A percentile compares a stretch with the other conserved stretches of the same genome.
Conservation (phyloP, 2,329 filamentous ascomycete species). For the Atkinsonella texensis region DNA sequence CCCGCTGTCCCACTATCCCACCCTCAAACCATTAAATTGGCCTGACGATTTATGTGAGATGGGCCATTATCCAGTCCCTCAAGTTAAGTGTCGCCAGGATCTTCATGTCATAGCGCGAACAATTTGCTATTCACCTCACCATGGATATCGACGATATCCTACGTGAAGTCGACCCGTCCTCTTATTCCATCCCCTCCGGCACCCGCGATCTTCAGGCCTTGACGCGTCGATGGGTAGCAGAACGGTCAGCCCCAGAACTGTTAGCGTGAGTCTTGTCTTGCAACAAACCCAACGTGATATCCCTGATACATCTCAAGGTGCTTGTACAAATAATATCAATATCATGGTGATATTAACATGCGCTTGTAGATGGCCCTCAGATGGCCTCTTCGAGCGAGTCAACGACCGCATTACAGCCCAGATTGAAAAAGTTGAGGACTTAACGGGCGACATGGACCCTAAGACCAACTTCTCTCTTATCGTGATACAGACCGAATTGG, state of each 20-base stretch:
- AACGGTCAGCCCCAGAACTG: conserved; percentile 82
- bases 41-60: background rate
- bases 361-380: conserved; percentile 46
- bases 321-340: too few relatives aligned
- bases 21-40: too few relatives aligned
- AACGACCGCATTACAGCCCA: conserved; percentile 59
- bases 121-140: background rate
- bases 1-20: too few relatives aligned
- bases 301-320: background rate
- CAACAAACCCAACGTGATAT: background rate
- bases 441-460: conserved; percentile 78
- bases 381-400: conserved; percentile 69
- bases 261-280: conserved; percentile 46
- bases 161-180: conserved; percentile 54
- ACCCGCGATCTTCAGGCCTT: conserved; percentile 74
- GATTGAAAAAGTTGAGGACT: conserved; percentile 59
- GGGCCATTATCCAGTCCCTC: background rate
- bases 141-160: conserved; percentile 80
- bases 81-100: background rate
- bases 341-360: too few relatives aligned
- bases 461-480: conserved; percentile 89
- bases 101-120: background rate
- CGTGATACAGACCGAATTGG: conserved; percentile 90
- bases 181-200: conserved; percentile 41
- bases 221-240: conserved; percentile 86